Conservation (phyloP, 2,329 filamentous ascomycete species). For the Clarireedia paspali region DNA sequence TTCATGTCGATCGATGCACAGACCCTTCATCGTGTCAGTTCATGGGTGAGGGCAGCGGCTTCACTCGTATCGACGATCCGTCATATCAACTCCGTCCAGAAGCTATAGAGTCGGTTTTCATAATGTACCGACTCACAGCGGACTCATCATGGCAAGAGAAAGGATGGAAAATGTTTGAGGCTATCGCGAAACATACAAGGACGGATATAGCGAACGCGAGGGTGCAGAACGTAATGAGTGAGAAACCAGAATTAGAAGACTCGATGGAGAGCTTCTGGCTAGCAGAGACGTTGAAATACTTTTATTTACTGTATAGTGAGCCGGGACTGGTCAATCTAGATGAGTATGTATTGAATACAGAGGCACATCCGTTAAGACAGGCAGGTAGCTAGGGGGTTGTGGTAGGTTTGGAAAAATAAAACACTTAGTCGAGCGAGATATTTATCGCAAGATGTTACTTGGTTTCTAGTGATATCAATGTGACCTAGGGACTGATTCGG, state of each 20-base stretch:
- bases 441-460: no score
- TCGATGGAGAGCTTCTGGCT: constrained; percentile 54
- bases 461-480: no score
- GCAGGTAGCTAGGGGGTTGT: not conserved
- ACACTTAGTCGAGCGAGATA: no score
- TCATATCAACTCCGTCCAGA: constrained; percentile 51
- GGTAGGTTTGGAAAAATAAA: not conserved
- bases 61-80: constrained; percentile 8
- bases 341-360: constrained; percentile 42
- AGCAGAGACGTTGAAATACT: constrained; percentile 57
- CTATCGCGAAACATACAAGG: constrained; percentile 34
- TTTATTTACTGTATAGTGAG: constrained; percentile 42
- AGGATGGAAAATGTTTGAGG: constrained; percentile 40
- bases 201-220: constrained; percentile 36
- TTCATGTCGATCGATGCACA: constrained; percentile 31
- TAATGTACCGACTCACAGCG: constrained; percentile 36
- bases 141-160: constrained; percentile 30
- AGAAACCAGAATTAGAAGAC: constrained; percentile 33
- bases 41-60: not conserved
- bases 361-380: constrained; percentile 20
- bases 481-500: no score
- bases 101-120: constrained; percentile 60
- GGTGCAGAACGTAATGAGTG: constrained; percentile 32
- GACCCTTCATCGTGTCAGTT: constrained; percentile 6
- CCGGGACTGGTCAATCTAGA: constrained; percentile 49